Conservation (phyloP, 306 rosid genomes). For the Inga oerstediana region DNA sequence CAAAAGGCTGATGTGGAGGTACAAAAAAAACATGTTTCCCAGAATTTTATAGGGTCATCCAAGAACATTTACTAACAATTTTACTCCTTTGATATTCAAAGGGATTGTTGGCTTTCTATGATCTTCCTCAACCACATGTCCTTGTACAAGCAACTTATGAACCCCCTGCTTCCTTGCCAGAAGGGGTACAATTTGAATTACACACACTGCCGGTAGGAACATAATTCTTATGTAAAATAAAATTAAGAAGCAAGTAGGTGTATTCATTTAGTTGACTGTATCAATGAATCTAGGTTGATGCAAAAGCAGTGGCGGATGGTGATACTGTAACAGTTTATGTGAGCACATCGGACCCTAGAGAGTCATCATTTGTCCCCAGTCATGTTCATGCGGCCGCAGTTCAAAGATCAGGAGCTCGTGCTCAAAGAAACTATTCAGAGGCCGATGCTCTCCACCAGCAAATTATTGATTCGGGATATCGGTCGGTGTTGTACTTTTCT, state of each 20-base stretch:
- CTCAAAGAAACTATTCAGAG: constrained; percentile 42
- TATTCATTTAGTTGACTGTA: constrained; percentile 25
- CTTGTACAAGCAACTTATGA: constrained; percentile 40
- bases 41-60: neutral
- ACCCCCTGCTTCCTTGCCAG: constrained; percentile 57
- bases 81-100: constrained; percentile 20
- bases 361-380: constrained; percentile 61
- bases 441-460: constrained; percentile 77
- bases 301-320: constrained; percentile 88
- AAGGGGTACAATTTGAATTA: constrained; percentile 67
- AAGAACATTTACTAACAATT: neutral
- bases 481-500: constrained; percentile 52
- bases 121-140: constrained; percentile 63
- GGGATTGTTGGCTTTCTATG: constrained; percentile 75
- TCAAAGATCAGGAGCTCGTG: constrained; percentile 65
- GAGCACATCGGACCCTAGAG: constrained; percentile 72
- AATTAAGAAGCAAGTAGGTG: constrained; percentile 20
- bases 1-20: constrained; percentile 89
- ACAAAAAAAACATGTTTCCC: constrained; percentile 19
- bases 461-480: constrained; percentile 77
- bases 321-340: constrained; percentile 88
- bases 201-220: constrained; percentile 68
- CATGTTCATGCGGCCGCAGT: constrained; percentile 56
- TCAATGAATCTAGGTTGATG: constrained; percentile 63
- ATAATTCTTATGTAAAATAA: neutral